phyloP scores from a whole-genome alignment of 2,329 filamentous ascomycete species.

The Clonostachys sp. region DNA sequence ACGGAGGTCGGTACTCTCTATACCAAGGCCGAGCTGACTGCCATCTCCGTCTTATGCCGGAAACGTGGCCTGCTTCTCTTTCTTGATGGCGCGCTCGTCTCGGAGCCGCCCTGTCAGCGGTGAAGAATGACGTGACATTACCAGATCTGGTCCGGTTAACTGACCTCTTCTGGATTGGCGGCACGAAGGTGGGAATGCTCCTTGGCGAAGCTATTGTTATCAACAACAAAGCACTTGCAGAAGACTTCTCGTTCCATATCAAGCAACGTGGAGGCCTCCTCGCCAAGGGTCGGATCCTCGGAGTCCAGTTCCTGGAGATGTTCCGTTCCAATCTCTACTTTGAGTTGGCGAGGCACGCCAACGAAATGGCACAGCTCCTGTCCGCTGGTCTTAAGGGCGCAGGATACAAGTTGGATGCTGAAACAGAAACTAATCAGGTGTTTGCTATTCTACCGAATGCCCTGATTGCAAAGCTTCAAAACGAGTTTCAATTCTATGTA shows the following conservation, averaged over 20 bases:
- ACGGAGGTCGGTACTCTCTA: slow-evolving; percentile 46
- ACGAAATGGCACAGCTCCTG: slow-evolving; percentile 34
- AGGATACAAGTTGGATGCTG: slow-evolving; percentile 34
- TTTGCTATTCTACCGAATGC: slow-evolving; percentile 36
- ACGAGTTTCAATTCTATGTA: slow-evolving; percentile 38
- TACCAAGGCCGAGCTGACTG: slow-evolving; percentile 31
- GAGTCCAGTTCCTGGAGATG: slow-evolving; percentile 42
- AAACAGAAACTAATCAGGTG: slow-evolving; percentile 46
- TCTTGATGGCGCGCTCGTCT: slow-evolving; percentile 43
- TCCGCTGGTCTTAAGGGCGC: slow-evolving; percentile 31
- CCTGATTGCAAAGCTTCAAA: slow-evolving; percentile 30
- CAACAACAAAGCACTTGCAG: slow-evolving; percentile 29
- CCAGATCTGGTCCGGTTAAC: slow-evolving; percentile 38
- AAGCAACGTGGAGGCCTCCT: slow-evolving; percentile 46
- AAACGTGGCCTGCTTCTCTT: slow-evolving; percentile 33
- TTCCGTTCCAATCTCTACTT: slow-evolving; percentile 40
- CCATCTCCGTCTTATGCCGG: slow-evolving; percentile 35
- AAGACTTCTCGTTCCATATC: slow-evolving; percentile 44
- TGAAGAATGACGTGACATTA: slow-evolving; percentile 31
- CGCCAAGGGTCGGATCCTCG: slow-evolving; percentile 43
- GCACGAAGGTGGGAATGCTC: slow-evolving; percentile 45
- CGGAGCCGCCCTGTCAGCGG: slow-evolving; percentile 33
- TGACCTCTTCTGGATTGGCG: slow-evolving; percentile 51
- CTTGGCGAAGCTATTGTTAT: slow-evolving; percentile 46
- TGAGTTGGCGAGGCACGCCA: slow-evolving; percentile 37